phyloP scores from a whole-genome alignment of 2,329 filamentous ascomycete genomes.

The Nemania diffusa region DNA sequence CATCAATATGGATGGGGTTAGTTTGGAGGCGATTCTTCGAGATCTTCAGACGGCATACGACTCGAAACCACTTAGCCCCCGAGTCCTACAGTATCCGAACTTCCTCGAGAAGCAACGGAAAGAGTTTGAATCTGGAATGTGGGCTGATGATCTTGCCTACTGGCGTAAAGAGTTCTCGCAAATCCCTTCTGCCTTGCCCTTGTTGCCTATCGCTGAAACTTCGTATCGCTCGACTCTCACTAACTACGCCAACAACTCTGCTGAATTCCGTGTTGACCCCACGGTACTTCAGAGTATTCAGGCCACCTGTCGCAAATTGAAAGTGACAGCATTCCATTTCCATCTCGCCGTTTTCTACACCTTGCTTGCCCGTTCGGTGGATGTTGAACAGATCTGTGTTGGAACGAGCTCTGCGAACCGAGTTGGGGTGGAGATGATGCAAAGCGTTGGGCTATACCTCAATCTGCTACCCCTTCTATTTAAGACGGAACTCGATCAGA shows the following conservation, averaged over 20 bases:
- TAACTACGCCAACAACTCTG: constrained; percentile 21
- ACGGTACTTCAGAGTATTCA: constrained; percentile 26
- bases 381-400: constrained; percentile 52
- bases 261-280: constrained; percentile 15
- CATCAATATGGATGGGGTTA: constrained; percentile 52
- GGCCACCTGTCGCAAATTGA: constrained; percentile 32
- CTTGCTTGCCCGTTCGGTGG: constrained; percentile 48
- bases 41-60: constrained; percentile 35
- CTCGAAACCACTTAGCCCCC: constrained; percentile 5
- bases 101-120: constrained; percentile 18
- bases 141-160: background rate
- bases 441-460: constrained; percentile 58
- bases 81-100: constrained; percentile 23
- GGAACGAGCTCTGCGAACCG: constrained; percentile 56
- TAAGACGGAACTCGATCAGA: constrained; percentile 29
- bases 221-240: background rate
- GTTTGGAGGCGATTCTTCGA: constrained; percentile 44
- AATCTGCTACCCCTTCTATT: constrained; percentile 62
- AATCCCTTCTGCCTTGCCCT: background rate
- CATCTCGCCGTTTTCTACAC: constrained; percentile 52
- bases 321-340: constrained; percentile 56
- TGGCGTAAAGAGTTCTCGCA: constrained; percentile 13
- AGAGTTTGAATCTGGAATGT: background rate
- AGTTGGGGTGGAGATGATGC: constrained; percentile 44
- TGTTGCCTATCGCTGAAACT: background rate